A percentile compares a stretch with the other conserved stretches of the same genome.
Evolutionary conservation across 1,139 yeast genomes (phyloP).

Genomic region (Taphrina flavorubra): DNA sequence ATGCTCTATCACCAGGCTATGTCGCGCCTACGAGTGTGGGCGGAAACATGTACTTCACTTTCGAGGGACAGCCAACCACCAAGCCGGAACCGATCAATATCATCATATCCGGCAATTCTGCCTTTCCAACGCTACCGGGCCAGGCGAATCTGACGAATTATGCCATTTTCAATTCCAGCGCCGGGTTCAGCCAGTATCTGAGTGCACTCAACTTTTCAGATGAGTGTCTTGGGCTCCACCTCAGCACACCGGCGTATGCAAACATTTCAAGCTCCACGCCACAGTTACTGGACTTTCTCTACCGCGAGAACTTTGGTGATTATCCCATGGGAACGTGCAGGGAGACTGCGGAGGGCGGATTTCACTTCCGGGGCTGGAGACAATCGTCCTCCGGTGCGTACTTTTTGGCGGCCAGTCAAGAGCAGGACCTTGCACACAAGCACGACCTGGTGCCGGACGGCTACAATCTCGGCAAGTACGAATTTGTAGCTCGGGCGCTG

Average conservation of each 20-base stretch:
- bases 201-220: slow-evolving; percentile 25
- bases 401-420: slow-evolving; percentile 32
- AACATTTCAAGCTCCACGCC: slow-evolving; percentile 7
- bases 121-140: not conserved
- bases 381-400: slow-evolving; percentile 6
- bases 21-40: slow-evolving; percentile 23
- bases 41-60: slow-evolving; percentile 27
- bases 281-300: slow-evolving; percentile 26
- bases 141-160: not conserved
- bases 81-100: slow-evolving; percentile 35
- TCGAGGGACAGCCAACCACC: slow-evolving; percentile 13
- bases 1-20: slow-evolving; percentile 12
- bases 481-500: slow-evolving; percentile 26
- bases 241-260: slow-evolving; percentile 26
- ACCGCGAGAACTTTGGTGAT: slow-evolving; percentile 40
- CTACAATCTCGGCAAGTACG: slow-evolving; percentile 28
- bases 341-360: slow-evolving; percentile 29
- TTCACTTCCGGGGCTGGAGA: slow-evolving; percentile 35
- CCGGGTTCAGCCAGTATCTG: slow-evolving; percentile 20
- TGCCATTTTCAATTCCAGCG: slow-evolving; percentile 2
- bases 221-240: slow-evolving; percentile 33
- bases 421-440: slow-evolving; percentile 13
- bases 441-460: slow-evolving; percentile 23
- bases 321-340: slow-evolving; percentile 14
- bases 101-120: slow-evolving; percentile 19